Evolutionary conservation across 1,284 basidiomycete genomes (phyloP).

Genomic region (Hemileia vastatrix): DNA sequence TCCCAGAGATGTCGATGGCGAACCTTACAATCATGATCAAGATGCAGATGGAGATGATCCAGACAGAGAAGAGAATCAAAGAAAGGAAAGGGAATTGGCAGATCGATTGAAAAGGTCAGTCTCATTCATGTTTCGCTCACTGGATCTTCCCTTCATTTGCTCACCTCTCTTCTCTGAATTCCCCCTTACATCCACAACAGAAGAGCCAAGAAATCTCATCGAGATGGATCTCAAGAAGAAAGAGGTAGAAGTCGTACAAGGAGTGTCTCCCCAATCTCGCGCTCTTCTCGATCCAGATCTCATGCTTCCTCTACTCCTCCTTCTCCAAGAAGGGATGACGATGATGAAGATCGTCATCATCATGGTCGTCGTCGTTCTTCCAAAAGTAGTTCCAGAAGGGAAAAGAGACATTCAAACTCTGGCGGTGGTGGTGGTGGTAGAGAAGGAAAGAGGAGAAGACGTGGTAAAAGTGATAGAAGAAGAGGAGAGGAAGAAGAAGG

Average conservation of each 20-base stretch:
- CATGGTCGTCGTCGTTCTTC: conserved; percentile 14
- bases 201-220: background rate
- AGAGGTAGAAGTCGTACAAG: background rate
- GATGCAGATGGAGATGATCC: background rate
- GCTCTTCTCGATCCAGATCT: background rate
- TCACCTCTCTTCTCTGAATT: background rate
- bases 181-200: conserved; percentile 1
- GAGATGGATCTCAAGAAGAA: background rate
- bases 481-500: background rate
- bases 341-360: too few species aligned
- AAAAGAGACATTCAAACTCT: conserved; percentile 5
- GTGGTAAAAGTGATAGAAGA: background rate
- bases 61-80: conserved; percentile 18
- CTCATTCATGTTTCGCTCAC: background rate
- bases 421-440: too few species aligned
- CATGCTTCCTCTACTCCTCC: conserved; percentile 22
- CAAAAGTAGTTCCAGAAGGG: background rate
- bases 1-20: background rate
- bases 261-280: background rate
- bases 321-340: conserved; percentile 5
- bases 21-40: background rate
- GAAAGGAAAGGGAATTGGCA: conserved; percentile 37
- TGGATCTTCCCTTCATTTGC: background rate
- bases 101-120: conserved; percentile 23
- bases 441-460: conserved; percentile 19